Evolutionary conservation across 2,329 filamentous ascomycete species (phyloP).

Genomic region (Fusarium newnesense): DNA sequence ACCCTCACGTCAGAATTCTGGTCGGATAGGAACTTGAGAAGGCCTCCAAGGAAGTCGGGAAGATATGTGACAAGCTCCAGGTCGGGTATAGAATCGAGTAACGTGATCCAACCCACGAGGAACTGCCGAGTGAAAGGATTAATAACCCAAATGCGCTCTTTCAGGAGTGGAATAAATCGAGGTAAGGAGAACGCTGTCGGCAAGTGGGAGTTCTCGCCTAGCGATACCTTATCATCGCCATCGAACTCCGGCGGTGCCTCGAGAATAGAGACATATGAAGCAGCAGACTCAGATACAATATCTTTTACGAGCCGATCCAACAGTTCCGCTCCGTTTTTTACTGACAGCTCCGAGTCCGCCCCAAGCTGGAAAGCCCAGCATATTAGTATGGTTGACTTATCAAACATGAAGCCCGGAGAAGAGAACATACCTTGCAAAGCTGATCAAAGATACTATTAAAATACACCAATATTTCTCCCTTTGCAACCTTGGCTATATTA

Average conservation of each 20-base stretch:
- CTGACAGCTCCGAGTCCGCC: constrained; percentile 93
- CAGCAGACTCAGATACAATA: constrained; percentile 93
- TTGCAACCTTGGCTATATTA: constrained; percentile 99
- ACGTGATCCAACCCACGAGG: constrained; percentile 92
- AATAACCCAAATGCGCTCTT: constrained; percentile 92
- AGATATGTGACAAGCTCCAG: constrained; percentile 93
- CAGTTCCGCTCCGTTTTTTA: constrained; percentile 97
- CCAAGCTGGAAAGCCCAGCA: constrained; percentile 71
- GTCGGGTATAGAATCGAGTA: constrained; percentile 96
- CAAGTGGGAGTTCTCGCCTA: constrained; percentile 60
- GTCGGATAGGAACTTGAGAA: constrained; percentile 93
- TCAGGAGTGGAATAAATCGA: constrained; percentile 90
- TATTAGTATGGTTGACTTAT: neutral
- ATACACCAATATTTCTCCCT: constrained; percentile 95
- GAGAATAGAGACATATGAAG: constrained; percentile 91
- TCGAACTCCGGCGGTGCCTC: constrained; percentile 64
- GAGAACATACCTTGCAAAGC: constrained; percentile 80
- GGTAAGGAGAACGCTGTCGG: constrained; percentile 92
- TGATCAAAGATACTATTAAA: constrained; percentile 99
- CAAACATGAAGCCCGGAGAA: neutral
- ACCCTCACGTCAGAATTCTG: constrained; percentile 94
- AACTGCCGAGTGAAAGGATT: constrained; percentile 97
- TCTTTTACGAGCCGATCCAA: constrained; percentile 95
- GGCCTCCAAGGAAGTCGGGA: constrained; percentile 87
- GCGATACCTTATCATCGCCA: constrained; percentile 58